Evolutionary conservation across 2,329 filamentous ascomycete genomes (phyloP).

Genomic region (Cytospora piceae): DNA sequence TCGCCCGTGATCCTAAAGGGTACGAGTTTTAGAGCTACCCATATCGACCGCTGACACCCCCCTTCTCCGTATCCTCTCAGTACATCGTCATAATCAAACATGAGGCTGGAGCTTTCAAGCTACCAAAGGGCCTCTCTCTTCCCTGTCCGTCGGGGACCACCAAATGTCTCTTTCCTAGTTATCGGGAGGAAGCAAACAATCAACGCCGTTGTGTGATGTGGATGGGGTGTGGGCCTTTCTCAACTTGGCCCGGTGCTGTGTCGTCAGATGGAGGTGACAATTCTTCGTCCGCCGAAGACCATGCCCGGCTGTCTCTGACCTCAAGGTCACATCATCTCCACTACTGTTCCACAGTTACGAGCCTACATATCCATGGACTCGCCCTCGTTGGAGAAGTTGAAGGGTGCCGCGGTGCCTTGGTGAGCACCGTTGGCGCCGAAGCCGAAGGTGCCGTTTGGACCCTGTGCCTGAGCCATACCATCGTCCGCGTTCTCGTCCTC

Average conservation of each 20-base stretch:
- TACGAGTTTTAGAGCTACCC: slow-evolving; percentile 56
- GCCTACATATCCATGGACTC: slow-evolving; percentile 69
- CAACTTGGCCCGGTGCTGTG: slow-evolving; percentile 38
- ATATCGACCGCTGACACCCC: slow-evolving; percentile 46
- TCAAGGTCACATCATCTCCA: slow-evolving; percentile 7
- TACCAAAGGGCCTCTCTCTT: slow-evolving; percentile 56
- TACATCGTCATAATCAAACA: slow-evolving; percentile 31
- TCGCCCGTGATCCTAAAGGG: slow-evolving; percentile 37
- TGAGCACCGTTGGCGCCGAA: slow-evolving; percentile 71
- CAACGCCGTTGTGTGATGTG: slow-evolving; percentile 40
- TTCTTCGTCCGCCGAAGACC: slow-evolving; percentile 14
- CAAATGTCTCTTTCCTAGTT: slow-evolving; percentile 25
- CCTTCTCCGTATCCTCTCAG: slow-evolving; percentile 35
- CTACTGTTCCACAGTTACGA: background rate
- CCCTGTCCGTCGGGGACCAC: slow-evolving; percentile 28
- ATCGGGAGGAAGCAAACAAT: slow-evolving; percentile 35
- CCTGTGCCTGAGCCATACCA: slow-evolving; percentile 70
- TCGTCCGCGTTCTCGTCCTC: slow-evolving; percentile 94
- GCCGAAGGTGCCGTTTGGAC: slow-evolving; percentile 74
- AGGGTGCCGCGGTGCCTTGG: slow-evolving; percentile 65
- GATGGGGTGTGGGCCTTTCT: slow-evolving; percentile 35
- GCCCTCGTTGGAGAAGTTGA: slow-evolving; percentile 84
- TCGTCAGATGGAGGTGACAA: slow-evolving; percentile 31
- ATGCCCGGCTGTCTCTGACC: slow-evolving; percentile 10
- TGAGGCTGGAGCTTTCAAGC: slow-evolving; percentile 68